Percentiles rank a stretch among this genome's conserved stretches.
These are phyloP conservation scores for Cystofilobasidium bisporidii DNA, from an alignment of 768 basidiomycete genomes.

Conservation along the genomic window DNA sequence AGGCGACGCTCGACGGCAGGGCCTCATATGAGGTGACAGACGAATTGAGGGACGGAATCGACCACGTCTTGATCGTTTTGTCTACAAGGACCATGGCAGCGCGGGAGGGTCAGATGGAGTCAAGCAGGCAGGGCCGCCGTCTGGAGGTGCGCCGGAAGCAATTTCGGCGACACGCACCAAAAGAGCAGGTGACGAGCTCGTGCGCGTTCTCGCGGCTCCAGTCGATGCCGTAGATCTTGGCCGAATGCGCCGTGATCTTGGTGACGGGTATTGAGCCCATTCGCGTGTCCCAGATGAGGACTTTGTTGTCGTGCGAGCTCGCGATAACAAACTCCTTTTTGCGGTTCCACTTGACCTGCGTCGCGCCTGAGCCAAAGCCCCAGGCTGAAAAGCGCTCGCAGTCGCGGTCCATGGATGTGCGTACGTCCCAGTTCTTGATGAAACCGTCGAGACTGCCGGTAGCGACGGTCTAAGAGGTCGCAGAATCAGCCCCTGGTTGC, in stretches of 20 bases:
- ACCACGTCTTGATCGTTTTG: constrained; percentile 84
- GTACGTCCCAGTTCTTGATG: constrained; percentile 86
- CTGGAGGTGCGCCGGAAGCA: neutral
- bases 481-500: no score
- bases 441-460: constrained; percentile 91
- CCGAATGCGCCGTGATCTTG: constrained; percentile 66
- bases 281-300: constrained; percentile 91
- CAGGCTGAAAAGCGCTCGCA: constrained; percentile 20
- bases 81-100: constrained; percentile 46
- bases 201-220: constrained; percentile 70
- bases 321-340: constrained; percentile 77
- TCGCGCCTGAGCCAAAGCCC: constrained; percentile 50
- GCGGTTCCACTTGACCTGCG: constrained; percentile 96
- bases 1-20: constrained; percentile 15
- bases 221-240: constrained; percentile 95
- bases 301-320: constrained; percentile 74
- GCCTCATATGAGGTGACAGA: constrained; percentile 39
- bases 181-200: constrained; percentile 84
- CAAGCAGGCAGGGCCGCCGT: neutral
- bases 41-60: constrained; percentile 34
- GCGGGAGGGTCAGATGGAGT: neutral
- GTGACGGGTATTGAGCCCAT: constrained; percentile 79
- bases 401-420: constrained; percentile 22
- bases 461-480: constrained; percentile 44
- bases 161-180: constrained; percentile 41